Percentiles rank a stretch among this genome's conserved stretches.
These are phyloP conservation scores for Exophiala bonariae DNA, from an alignment of 2,329 filamentous ascomycete species.

Conservation along the genomic window DNA sequence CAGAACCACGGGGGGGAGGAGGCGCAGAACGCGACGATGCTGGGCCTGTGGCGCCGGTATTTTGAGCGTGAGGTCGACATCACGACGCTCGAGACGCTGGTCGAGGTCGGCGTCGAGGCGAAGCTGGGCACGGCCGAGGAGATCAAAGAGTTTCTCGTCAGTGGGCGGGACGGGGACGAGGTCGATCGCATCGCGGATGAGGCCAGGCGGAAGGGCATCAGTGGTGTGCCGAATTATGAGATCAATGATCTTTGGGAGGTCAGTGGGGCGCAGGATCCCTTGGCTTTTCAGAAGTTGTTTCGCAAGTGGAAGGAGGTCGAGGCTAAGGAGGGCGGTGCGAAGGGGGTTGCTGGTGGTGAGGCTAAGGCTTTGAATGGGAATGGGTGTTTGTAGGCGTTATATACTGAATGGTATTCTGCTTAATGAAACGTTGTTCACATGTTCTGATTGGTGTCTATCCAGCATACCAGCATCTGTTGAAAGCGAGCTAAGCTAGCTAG, in stretches of 20 bases:
- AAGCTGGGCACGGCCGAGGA: constrained; percentile 46
- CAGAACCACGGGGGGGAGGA: constrained; percentile 52
- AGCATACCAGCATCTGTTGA: too few species aligned
- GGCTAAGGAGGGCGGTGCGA: constrained; percentile 11
- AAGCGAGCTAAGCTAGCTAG: too few species aligned
- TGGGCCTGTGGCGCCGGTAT: constrained; percentile 65
- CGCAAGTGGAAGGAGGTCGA: constrained; percentile 55
- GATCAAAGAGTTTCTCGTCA: constrained; percentile 55
- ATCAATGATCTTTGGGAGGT: constrained; percentile 65
- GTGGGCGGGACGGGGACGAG: constrained; percentile 55
- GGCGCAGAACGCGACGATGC: constrained; percentile 60
- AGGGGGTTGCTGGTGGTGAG: constrained; percentile 1
- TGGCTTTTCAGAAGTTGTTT: constrained; percentile 67
- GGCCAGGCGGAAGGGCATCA: constrained; percentile 54
- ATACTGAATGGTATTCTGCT: background rate
- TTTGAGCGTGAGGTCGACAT: constrained; percentile 67
- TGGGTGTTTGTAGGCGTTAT: constrained; percentile 20
- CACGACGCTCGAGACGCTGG: constrained; percentile 56
- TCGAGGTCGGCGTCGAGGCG: constrained; percentile 53
- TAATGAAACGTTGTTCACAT: too few species aligned
- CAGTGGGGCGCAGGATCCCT: constrained; percentile 70
- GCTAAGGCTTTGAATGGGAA: constrained; percentile 9
- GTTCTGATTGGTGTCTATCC: too few species aligned
- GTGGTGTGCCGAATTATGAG: constrained; percentile 73
- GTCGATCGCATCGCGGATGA: constrained; percentile 59